Percentiles rank a stretch among this genome's conserved stretches.
Evolutionary conservation across 768 basidiomycete species (phyloP).

Genomic region (Serpula lacrymans): DNA sequence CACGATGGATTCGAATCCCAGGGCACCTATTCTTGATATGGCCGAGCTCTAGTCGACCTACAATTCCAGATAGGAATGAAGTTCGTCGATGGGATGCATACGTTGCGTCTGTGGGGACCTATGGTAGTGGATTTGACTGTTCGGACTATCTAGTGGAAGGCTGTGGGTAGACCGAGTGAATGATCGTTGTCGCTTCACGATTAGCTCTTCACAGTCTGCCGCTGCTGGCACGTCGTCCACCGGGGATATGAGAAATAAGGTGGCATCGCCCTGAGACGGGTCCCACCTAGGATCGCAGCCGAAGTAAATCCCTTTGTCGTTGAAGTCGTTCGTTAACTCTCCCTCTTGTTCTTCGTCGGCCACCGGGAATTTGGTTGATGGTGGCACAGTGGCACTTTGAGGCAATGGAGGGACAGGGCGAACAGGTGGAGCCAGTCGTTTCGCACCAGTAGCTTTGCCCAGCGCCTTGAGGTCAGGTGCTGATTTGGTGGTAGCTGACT

Average conservation of each 20-base stretch:
- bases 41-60: constrained; percentile 3
- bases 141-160: not conserved
- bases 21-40: too few relatives aligned
- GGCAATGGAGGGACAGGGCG: not conserved
- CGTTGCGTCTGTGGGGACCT: constrained; percentile 12
- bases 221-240: constrained; percentile 7
- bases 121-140: not conserved
- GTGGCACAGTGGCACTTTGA: not conserved
- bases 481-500: constrained; percentile 18
- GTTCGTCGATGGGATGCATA: constrained; percentile 18
- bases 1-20: not conserved
- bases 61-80: constrained; percentile 18
- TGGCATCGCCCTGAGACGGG: constrained; percentile 17
- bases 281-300: constrained; percentile 21
- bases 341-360: not conserved
- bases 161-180: not conserved
- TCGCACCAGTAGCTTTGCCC: not conserved
- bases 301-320: constrained; percentile 26
- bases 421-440: not conserved
- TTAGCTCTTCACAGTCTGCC: constrained; percentile 19
- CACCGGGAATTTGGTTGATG: not conserved
- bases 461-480: constrained; percentile 17
- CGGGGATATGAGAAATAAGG: constrained; percentile 21
- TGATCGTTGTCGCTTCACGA: constrained; percentile 18
- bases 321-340: constrained; percentile 3